These are phyloP conservation scores for Hypoxylon sp. DNA, from an alignment of 2,329 filamentous ascomycete species.

Conservation along the genomic window DNA sequence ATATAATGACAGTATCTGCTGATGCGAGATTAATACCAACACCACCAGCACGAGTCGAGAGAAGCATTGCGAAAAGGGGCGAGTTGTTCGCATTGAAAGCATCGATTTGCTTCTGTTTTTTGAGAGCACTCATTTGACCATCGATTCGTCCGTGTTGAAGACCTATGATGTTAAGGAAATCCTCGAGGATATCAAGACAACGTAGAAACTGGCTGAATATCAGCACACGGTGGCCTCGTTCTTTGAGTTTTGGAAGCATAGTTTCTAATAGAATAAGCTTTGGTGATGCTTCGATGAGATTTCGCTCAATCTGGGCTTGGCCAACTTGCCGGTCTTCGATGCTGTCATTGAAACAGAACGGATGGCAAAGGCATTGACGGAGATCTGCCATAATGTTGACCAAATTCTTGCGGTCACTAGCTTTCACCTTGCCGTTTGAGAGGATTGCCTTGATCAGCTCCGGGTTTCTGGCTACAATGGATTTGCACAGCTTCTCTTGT, in stretches of 20 bases:
- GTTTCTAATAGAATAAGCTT: conserved; percentile 87
- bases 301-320: conserved; percentile 75
- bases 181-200: conserved; percentile 90
- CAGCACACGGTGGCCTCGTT: conserved; percentile 88
- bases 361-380: conserved; percentile 93
- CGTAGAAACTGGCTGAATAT: conserved; percentile 96
- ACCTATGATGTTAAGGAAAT: conserved; percentile 83
- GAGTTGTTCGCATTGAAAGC: conserved; percentile 90
- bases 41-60: conserved; percentile 94
- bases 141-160: conserved; percentile 84
- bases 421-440: conserved; percentile 72
- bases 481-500: conserved; percentile 94
- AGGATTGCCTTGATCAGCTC: conserved; percentile 91
- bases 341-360: conserved; percentile 90
- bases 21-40: conserved; percentile 98
- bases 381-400: conserved; percentile 97
- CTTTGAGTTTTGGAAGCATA: conserved; percentile 87
- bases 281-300: conserved; percentile 89
- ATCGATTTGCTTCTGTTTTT: conserved; percentile 96
- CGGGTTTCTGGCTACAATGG: conserved; percentile 90
- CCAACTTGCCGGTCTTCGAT: conserved; percentile 83
- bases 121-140: conserved; percentile 80
- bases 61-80: conserved; percentile 85
- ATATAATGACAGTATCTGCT: conserved; percentile 96
- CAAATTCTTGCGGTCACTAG: conserved; percentile 79